Conservation (phyloP, 2,329 filamentous ascomycete species). For the Aspergillus sp. region DNA sequence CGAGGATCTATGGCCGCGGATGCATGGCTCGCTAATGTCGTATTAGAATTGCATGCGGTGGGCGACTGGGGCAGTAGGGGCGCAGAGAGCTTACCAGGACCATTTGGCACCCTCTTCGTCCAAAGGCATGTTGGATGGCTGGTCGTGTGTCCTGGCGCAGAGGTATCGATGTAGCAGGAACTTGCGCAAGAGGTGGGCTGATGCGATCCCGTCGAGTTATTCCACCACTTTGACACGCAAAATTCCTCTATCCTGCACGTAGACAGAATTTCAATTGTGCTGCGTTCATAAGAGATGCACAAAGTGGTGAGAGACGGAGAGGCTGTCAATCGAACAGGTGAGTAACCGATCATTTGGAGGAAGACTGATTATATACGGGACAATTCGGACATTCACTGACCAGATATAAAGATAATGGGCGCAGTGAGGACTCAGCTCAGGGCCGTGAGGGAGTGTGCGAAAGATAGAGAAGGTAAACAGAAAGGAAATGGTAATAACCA, state of each 20-base stretch:
- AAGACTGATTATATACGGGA: neutral
- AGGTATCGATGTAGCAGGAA: conserved; percentile 1
- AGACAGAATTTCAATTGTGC: too few species aligned
- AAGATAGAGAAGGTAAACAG: too few species aligned
- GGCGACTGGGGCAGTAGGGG: too few species aligned
- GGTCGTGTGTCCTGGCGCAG: neutral
- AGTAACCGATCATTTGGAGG: neutral
- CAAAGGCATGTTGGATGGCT: conserved; percentile 37
- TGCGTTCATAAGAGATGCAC: too few species aligned
- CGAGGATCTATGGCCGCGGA: conserved; percentile 49
- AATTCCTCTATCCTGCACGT: too few species aligned
- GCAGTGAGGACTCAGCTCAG: neutral
- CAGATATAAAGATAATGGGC: neutral
- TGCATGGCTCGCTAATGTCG: conserved; percentile 44
- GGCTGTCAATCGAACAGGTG: neutral
- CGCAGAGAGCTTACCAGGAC: conserved; percentile 39
- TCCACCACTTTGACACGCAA: too few species aligned
- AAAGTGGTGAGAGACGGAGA: too few species aligned
- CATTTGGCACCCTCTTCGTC: conserved; percentile 47
- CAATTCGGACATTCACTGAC: neutral
- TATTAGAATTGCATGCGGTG: too few species aligned
- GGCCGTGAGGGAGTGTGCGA: neutral
- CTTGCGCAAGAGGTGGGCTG: neutral
- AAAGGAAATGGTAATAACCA: too few species aligned
- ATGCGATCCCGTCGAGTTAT: too few species aligned